Conservation (phyloP, 441 rosid species). For the Pelargonium fulgidum region DNA sequence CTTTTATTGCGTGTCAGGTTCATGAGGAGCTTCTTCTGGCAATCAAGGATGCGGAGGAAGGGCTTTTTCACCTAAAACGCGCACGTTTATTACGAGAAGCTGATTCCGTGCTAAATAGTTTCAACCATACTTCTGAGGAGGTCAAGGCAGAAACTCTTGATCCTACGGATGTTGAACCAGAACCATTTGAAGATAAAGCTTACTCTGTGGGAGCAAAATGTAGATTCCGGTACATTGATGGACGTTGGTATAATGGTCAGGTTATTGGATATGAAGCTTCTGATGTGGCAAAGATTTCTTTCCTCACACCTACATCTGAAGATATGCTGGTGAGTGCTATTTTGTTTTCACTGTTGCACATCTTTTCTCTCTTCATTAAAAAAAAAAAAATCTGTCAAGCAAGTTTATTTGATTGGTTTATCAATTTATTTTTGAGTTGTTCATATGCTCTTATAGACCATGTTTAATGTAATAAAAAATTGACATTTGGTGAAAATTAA, state of each 20-base stretch:
- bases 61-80: slow-evolving; percentile 72
- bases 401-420: neutral
- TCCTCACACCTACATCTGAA: slow-evolving; percentile 80
- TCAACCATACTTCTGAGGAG: slow-evolving; percentile 25
- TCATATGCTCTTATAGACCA: neutral
- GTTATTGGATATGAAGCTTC: slow-evolving; percentile 49
- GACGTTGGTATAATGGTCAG: slow-evolving; percentile 91
- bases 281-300: slow-evolving; percentile 57
- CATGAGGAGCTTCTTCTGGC: slow-evolving; percentile 63
- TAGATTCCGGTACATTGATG: slow-evolving; percentile 62
- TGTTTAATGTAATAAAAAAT: neutral
- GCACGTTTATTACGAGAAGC: slow-evolving; percentile 66
- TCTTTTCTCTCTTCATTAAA: neutral
- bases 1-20: slow-evolving; percentile 32
- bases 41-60: slow-evolving; percentile 74
- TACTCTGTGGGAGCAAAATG: slow-evolving; percentile 62
- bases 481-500: neutral
- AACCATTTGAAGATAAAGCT: slow-evolving; percentile 36
- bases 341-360: neutral
- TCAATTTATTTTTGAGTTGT: neutral
- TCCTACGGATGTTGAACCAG: slow-evolving; percentile 40
- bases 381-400: neutral
- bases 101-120: slow-evolving; percentile 37
- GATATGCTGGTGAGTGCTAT: slow-evolving; percentile 64
- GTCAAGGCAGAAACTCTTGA: slow-evolving; percentile 46